Conservation (phyloP, 2,329 filamentous ascomycete genomes). For the Botrytis sinoallii region DNA sequence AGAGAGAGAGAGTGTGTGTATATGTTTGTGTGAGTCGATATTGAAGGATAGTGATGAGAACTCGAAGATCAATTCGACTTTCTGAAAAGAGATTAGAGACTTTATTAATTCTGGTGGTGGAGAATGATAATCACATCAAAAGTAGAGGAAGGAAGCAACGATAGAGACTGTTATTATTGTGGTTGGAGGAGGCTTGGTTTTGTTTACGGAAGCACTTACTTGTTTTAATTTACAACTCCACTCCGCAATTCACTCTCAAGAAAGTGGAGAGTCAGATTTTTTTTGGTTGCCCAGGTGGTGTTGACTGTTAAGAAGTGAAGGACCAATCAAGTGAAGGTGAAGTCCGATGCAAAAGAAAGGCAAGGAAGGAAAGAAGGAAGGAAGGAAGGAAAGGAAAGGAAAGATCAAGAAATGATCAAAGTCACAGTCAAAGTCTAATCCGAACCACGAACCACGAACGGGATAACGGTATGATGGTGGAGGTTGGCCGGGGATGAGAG, state of each 20-base stretch:
- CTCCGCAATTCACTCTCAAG: neutral
- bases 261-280: neutral
- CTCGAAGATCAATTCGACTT: constrained; percentile 6
- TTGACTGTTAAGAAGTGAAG: neutral
- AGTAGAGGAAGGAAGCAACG: neutral
- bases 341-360: neutral
- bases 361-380: neutral
- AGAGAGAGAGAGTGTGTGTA: neutral
- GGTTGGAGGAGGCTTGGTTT: neutral
- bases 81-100: neutral
- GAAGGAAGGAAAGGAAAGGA: neutral
- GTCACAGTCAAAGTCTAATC: neutral
- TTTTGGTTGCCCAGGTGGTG: neutral
- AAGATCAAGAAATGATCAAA: neutral
- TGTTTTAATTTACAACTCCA: neutral
- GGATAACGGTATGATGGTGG: neutral
- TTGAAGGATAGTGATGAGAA: constrained; percentile 11
- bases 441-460: neutral
- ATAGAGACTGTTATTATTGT: neutral
- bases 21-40: neutral
- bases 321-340: neutral
- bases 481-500: neutral
- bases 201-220: constrained; percentile 1
- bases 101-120: neutral
- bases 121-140: neutral